phyloP scores from a whole-genome alignment of 208 protist species.

The Acanthamoeba sp. region DNA sequence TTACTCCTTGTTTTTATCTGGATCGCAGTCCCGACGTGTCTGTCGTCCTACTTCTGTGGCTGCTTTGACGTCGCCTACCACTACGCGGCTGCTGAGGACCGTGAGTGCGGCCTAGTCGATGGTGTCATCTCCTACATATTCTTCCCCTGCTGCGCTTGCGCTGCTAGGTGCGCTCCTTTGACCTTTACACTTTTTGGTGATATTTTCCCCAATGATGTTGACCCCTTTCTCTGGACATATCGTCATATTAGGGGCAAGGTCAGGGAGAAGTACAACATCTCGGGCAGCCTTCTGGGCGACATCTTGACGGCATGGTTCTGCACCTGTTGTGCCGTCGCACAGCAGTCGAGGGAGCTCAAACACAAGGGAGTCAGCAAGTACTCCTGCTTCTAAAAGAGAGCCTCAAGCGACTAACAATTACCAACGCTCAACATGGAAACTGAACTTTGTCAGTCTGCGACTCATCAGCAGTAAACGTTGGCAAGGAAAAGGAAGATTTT shows the following conservation, averaged over 20 bases:
- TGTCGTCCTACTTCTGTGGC: slow-evolving; percentile 53
- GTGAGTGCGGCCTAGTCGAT: slow-evolving; percentile 26
- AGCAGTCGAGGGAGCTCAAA: slow-evolving; percentile 69
- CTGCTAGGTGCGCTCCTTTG: background rate
- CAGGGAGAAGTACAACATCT: slow-evolving; percentile 74
- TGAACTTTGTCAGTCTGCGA: too few relatives aligned
- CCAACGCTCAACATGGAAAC: too few relatives aligned
- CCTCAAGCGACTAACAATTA: background rate
- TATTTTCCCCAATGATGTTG: background rate
- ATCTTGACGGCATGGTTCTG: slow-evolving; percentile 46
- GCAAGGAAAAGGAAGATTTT: too few relatives aligned
- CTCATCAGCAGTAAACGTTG: too few relatives aligned
- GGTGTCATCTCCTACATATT: background rate
- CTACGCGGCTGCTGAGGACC: slow-evolving; percentile 42
- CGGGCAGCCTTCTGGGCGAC: slow-evolving; percentile 41
- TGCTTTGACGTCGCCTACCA: slow-evolving; percentile 55
- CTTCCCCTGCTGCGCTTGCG: slow-evolving; percentile 55
- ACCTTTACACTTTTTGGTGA: background rate
- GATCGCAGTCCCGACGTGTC: slow-evolving; percentile 25
- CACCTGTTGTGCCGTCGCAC: background rate
- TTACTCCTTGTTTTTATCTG: background rate
- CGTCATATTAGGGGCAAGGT: background rate
- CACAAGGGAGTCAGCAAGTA: slow-evolving; percentile 56
- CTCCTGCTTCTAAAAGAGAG: slow-evolving; percentile 4
- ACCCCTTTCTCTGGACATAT: background rate